phyloP scores from a whole-genome alignment of 768 basidiomycete species.

The Flagelloscypha sp. region DNA sequence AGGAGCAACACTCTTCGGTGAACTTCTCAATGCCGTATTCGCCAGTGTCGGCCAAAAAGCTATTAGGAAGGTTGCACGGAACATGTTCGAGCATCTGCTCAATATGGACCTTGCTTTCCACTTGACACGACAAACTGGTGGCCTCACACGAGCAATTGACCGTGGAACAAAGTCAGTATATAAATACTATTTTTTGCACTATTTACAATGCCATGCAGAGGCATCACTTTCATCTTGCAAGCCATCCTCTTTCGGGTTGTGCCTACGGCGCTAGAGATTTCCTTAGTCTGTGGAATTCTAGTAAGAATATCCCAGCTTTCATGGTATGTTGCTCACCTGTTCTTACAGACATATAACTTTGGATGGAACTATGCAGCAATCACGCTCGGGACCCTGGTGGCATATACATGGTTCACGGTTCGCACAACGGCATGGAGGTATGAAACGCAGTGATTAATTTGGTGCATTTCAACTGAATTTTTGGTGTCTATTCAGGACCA shows the following conservation, averaged over 20 bases:
- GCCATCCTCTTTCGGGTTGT: constrained; percentile 92
- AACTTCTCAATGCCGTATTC: constrained; percentile 91
- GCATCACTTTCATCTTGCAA: constrained; percentile 91
- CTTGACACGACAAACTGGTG: constrained; percentile 88
- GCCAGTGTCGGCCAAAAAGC: constrained; percentile 93
- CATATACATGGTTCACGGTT: constrained; percentile 97
- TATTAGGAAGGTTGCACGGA: constrained; percentile 89
- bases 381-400: constrained; percentile 73
- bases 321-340: constrained; percentile 4
- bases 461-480: not conserved
- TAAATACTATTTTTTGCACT: constrained; percentile 1
- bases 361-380: constrained; percentile 96
- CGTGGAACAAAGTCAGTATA: constrained; percentile 83
- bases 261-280: constrained; percentile 92
- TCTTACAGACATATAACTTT: constrained; percentile 82
- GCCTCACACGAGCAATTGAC: constrained; percentile 93
- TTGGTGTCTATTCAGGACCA: constrained; percentile 46
- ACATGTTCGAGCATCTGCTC: constrained; percentile 90
- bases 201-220: constrained; percentile 37
- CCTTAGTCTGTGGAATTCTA: constrained; percentile 94
- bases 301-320: constrained; percentile 34
- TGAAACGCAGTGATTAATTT: constrained; percentile 7
- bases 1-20: constrained; percentile 82
- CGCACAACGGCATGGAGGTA: constrained; percentile 95
- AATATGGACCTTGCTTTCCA: constrained; percentile 91